These are phyloP conservation scores for Lunasporangiospora selenospora DNA, from an alignment of 192 early-diverging fungal genomes.

Conservation along the genomic window DNA sequence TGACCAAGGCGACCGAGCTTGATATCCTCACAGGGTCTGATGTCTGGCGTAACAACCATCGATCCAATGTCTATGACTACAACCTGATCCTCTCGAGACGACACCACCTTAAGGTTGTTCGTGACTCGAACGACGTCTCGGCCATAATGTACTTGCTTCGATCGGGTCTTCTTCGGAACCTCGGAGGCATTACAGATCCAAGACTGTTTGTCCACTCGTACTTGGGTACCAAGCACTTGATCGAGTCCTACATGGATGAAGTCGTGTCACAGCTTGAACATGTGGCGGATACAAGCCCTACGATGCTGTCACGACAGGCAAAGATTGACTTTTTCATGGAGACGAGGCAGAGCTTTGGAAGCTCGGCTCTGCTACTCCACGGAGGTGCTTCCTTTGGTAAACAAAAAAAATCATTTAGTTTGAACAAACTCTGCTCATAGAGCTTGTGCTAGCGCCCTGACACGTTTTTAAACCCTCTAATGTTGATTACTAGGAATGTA, in stretches of 20 bases:
- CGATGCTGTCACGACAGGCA: constrained; percentile 51
- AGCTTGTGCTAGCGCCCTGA: no score
- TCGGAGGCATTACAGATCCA: constrained; percentile 74
- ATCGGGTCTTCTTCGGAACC: constrained; percentile 71
- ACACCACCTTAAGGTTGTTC: constrained; percentile 51
- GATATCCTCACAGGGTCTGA: constrained; percentile 59
- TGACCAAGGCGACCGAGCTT: constrained; percentile 51
- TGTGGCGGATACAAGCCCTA: constrained; percentile 53
- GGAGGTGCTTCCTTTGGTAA: constrained; percentile 77
- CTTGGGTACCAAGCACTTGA: constrained; percentile 73
- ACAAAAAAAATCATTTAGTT: not conserved
- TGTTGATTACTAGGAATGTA: constrained; percentile 59
- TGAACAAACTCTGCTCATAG: no score
- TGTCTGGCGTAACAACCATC: constrained; percentile 62
- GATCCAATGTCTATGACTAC: constrained; percentile 67
- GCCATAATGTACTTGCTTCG: constrained; percentile 68
- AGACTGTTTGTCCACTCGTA: constrained; percentile 64
- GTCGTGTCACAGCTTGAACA: constrained; percentile 64
- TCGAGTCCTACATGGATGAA: constrained; percentile 80
- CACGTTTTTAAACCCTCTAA: no score
- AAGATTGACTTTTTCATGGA: constrained; percentile 78
- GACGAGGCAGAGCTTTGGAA: constrained; percentile 77
- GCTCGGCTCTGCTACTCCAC: constrained; percentile 74
- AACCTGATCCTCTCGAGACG: constrained; percentile 64
- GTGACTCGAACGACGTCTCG: constrained; percentile 57